phyloP scores from a whole-genome alignment of 192 early-diverging fungal species.

The Podila epicladia region DNA sequence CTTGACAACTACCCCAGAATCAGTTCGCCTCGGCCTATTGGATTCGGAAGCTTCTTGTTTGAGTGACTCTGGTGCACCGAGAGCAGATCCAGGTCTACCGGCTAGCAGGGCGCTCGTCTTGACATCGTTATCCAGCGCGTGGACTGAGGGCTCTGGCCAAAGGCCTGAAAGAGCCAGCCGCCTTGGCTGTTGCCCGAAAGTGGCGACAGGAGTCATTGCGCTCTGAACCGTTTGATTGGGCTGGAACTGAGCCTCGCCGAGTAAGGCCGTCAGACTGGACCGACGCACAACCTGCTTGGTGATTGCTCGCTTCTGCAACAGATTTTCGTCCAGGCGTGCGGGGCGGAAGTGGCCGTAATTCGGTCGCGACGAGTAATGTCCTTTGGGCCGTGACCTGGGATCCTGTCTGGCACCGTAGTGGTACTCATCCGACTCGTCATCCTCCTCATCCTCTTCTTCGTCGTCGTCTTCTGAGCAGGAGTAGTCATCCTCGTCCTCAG shows the following conservation, averaged over 20 bases:
- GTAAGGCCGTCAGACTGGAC: conserved; percentile 37
- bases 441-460: conserved; percentile 25
- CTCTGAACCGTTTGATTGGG: conserved; percentile 6
- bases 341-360: conserved; percentile 17
- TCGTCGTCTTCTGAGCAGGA: conserved; percentile 44
- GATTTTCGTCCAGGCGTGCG: conserved; percentile 29
- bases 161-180: conserved; percentile 11
- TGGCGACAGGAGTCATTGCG: neutral
- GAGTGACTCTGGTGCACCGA: too few relatives aligned
- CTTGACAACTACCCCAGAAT: conserved; percentile 47
- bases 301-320: conserved; percentile 32
- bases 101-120: too few relatives aligned
- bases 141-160: conserved; percentile 9
- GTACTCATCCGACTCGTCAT: conserved; percentile 13
- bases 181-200: conserved; percentile 11
- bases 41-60: conserved; percentile 4
- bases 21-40: conserved; percentile 28
- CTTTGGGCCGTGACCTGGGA: neutral
- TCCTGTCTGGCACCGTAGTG: conserved; percentile 17
- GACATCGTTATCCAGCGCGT: too few relatives aligned
- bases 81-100: neutral
- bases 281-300: conserved; percentile 47
- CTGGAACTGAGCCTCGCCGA: conserved; percentile 23
- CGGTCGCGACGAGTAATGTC: conserved; percentile 9
- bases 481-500: conserved; percentile 30